Evolutionary conservation across 805 yeast species (phyloP).

Genomic region (Candida railenensis): DNA sequence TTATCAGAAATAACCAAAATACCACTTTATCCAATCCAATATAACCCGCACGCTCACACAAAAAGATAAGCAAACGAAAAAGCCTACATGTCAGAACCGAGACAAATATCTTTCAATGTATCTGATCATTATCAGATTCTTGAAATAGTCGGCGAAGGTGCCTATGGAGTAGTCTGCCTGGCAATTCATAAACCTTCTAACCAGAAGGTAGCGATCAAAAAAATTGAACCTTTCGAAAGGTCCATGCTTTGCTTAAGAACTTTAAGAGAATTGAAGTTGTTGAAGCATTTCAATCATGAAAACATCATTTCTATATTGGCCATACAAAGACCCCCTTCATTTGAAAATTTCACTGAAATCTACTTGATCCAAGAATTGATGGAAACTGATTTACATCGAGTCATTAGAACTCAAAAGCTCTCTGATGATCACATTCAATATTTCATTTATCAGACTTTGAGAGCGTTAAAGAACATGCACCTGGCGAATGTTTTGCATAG

Average conservation of each 20-base stretch:
- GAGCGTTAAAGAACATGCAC: slow-evolving; percentile 89
- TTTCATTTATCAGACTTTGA: slow-evolving; percentile 84
- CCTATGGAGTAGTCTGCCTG: slow-evolving; percentile 91
- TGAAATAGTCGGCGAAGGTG: slow-evolving; percentile 92
- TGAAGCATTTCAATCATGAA: slow-evolving; percentile 90
- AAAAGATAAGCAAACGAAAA: neutral
- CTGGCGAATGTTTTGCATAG: slow-evolving; percentile 93
- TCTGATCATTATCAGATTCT: slow-evolving; percentile 60
- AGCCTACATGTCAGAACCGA: slow-evolving; percentile 3
- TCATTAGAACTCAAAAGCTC: slow-evolving; percentile 75
- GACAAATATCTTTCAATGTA: slow-evolving; percentile 55
- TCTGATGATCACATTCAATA: slow-evolving; percentile 94
- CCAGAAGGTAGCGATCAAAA: slow-evolving; percentile 91
- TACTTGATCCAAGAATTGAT: slow-evolving; percentile 84
- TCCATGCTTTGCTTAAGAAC: slow-evolving; percentile 88
- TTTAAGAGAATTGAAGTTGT: slow-evolving; percentile 80
- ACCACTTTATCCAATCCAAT: neutral
- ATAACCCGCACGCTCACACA: neutral
- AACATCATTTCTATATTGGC: slow-evolving; percentile 88
- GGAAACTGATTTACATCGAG: slow-evolving; percentile 86
- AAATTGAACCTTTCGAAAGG: slow-evolving; percentile 88
- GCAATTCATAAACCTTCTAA: slow-evolving; percentile 85
- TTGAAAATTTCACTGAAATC: slow-evolving; percentile 79
- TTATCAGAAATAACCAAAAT: neutral
- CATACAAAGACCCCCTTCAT: slow-evolving; percentile 78